phyloP scores from a whole-genome alignment of 805 yeast genomes.

The Grigorovia jiainica region DNA sequence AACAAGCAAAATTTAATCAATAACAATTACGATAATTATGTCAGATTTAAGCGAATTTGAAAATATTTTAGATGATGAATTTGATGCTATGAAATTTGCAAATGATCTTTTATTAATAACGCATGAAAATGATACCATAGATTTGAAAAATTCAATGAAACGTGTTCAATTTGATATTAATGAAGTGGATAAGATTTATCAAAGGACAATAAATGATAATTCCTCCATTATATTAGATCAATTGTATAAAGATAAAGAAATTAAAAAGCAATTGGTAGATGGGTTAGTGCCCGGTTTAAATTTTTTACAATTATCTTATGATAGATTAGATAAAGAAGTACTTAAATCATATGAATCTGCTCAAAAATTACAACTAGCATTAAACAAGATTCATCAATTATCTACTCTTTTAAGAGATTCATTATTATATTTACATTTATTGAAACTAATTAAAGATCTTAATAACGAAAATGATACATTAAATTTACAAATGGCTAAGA shows the following conservation, averaged over 20 bases:
- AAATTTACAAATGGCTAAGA: neutral
- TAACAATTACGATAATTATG: too few species aligned
- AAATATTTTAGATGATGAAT: conserved; percentile 14
- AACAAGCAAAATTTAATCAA: too few species aligned
- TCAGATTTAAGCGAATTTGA: conserved; percentile 20
- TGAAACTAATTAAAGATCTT: conserved; percentile 14
- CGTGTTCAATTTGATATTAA: conserved; percentile 21
- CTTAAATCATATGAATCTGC: conserved; percentile 24
- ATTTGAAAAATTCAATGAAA: conserved; percentile 24
- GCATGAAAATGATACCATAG: conserved; percentile 15
- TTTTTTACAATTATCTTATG: conserved; percentile 23
- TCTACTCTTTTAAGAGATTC: conserved; percentile 24
- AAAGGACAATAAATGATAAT: conserved; percentile 14
- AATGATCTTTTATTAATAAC: conserved; percentile 19
- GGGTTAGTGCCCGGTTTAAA: conserved; percentile 19
- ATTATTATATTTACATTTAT: conserved; percentile 20
- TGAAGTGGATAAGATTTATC: conserved; percentile 19
- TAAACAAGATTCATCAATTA: conserved; percentile 27
- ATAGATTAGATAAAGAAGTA: conserved; percentile 23
- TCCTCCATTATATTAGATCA: conserved; percentile 19
- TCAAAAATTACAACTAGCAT: conserved; percentile 21
- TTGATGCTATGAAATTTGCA: conserved; percentile 15
- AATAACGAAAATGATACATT: neutral
- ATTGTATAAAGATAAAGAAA: conserved; percentile 12
- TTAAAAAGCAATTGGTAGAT: conserved; percentile 8